A percentile compares a stretch with the other conserved stretches of the same genome.
Conservation (phyloP, 371 early-diverging fungal species). For the Apophysomyces sp. region DNA sequence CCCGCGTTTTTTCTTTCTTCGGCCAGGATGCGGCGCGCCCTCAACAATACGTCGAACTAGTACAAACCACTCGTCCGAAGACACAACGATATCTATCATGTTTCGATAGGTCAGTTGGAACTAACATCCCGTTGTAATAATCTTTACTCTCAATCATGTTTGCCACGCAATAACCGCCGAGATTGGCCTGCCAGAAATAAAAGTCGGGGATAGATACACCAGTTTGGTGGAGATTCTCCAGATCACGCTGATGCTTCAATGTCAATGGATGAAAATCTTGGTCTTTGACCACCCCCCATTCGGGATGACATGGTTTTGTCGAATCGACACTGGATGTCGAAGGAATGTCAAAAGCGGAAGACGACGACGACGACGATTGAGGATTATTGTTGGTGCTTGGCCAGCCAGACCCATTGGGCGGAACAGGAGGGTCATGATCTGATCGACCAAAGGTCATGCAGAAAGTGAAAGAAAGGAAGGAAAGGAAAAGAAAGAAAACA, state of each 20-base stretch:
- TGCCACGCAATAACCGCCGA: slow-evolving; percentile 52
- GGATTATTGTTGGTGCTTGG: not conserved
- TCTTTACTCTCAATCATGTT: slow-evolving; percentile 44
- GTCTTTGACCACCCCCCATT: slow-evolving; percentile 49
- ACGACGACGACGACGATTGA: not conserved
- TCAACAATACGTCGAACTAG: slow-evolving; percentile 41
- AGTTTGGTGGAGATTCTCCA: slow-evolving; percentile 31
- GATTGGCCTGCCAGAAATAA: slow-evolving; percentile 54
- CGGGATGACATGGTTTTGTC: slow-evolving; percentile 41
- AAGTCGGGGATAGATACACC: slow-evolving; percentile 37
- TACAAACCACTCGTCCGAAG: slow-evolving; percentile 33
- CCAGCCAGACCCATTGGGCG: not conserved
- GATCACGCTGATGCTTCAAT: slow-evolving; percentile 44
- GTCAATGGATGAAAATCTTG: slow-evolving; percentile 47
- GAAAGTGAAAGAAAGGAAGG: no score
- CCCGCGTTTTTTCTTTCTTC: slow-evolving; percentile 36
- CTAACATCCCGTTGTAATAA: no score
- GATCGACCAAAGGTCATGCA: not conserved
- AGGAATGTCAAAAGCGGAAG: not conserved
- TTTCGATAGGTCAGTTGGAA: no score
- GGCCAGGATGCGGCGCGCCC: slow-evolving; percentile 45
- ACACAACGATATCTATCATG: slow-evolving; percentile 35
- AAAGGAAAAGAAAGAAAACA: not conserved
- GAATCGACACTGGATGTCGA: slow-evolving; percentile 9
- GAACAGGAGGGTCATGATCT: not conserved